Conservation (phyloP, 805 yeast genomes). For the Lachancea lanzarotensis region DNA sequence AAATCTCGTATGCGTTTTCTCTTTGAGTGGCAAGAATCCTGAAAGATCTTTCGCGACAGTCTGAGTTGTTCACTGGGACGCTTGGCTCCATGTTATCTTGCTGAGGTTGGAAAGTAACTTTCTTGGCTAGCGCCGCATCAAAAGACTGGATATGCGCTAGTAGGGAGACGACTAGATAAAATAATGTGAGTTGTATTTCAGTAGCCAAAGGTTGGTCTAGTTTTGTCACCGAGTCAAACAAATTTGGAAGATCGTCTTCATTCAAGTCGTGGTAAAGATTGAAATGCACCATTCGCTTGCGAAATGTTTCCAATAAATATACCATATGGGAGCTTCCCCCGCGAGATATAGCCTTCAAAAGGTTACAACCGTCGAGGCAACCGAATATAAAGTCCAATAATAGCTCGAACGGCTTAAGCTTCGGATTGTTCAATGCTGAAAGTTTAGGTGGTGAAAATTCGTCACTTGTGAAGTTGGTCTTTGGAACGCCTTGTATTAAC, state of each 20-base stretch:
- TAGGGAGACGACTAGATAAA: slow-evolving; percentile 19
- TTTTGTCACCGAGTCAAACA: slow-evolving; percentile 3
- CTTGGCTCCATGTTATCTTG: neutral
- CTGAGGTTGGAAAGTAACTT: neutral
- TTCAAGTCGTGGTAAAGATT: slow-evolving; percentile 23
- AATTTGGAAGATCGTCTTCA: slow-evolving; percentile 17
- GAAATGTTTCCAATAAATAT: slow-evolving; percentile 19
- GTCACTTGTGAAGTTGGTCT: slow-evolving; percentile 21
- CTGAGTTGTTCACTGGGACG: no score
- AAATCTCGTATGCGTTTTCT: slow-evolving; percentile 25
- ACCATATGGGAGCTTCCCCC: slow-evolving; percentile 13
- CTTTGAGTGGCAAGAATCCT: slow-evolving; percentile 8
- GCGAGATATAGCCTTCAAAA: slow-evolving; percentile 14
- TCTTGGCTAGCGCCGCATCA: neutral
- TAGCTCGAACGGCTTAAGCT: slow-evolving; percentile 21
- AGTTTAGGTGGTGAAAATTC: slow-evolving; percentile 25
- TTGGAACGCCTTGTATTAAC: slow-evolving; percentile 24
- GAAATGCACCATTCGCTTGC: slow-evolving; percentile 18
- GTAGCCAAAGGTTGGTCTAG: slow-evolving; percentile 22
- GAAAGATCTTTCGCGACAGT: neutral
- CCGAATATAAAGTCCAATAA: slow-evolving; percentile 16
- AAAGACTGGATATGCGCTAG: slow-evolving; percentile 9
- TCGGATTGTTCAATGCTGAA: slow-evolving; percentile 14
- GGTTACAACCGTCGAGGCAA: slow-evolving; percentile 23
- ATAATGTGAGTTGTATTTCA: slow-evolving; percentile 27